Evolutionary conservation across 2,329 filamentous ascomycete genomes (phyloP).

Genomic region (Ceratocystiopsis brevicomis): DNA sequence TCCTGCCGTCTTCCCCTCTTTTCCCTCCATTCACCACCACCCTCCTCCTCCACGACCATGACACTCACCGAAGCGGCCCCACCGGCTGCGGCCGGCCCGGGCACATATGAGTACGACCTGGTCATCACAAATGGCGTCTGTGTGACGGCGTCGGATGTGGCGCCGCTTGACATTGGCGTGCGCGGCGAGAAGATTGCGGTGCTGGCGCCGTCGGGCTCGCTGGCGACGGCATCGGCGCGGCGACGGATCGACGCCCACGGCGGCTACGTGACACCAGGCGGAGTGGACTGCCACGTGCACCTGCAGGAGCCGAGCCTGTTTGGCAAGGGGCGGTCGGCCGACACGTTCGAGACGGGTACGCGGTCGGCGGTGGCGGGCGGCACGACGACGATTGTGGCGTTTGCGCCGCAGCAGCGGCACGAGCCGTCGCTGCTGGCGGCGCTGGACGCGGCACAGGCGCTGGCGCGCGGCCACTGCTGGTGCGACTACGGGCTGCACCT

Average conservation of each 20-base stretch:
- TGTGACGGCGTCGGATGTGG: conserved; percentile 23
- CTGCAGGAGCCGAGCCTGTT: conserved; percentile 21
- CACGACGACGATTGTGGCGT: conserved; percentile 38
- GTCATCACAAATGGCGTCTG: conserved; percentile 24
- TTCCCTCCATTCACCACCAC: too few species aligned
- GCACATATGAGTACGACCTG: conserved; percentile 16
- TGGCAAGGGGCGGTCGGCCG: conserved; percentile 15
- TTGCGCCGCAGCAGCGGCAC: conserved; percentile 32
- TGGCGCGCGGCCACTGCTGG: conserved; percentile 26
- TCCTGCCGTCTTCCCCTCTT: too few species aligned
- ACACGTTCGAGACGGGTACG: conserved; percentile 23
- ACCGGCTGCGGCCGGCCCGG: too few species aligned
- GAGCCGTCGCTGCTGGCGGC: conserved; percentile 25
- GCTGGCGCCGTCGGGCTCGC: conserved; percentile 19
- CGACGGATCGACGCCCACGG: conserved; percentile 23
- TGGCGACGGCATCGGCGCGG: conserved; percentile 13
- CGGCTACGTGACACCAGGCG: conserved; percentile 23
- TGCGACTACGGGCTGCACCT: conserved; percentile 39
- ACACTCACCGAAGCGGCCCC: too few species aligned
- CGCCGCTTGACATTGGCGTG: conserved; percentile 22
- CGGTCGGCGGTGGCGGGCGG: conserved; percentile 37
- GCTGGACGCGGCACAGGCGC: conserved; percentile 26
- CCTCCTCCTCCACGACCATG: too few species aligned
- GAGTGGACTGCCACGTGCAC: conserved; percentile 23
- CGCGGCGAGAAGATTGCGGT: conserved; percentile 23